Percentiles rank a stretch among this genome's conserved stretches.
These are phyloP conservation scores for Plantago lanceolata DNA, from an alignment of 305 asterid genomes.

Conservation along the genomic window DNA sequence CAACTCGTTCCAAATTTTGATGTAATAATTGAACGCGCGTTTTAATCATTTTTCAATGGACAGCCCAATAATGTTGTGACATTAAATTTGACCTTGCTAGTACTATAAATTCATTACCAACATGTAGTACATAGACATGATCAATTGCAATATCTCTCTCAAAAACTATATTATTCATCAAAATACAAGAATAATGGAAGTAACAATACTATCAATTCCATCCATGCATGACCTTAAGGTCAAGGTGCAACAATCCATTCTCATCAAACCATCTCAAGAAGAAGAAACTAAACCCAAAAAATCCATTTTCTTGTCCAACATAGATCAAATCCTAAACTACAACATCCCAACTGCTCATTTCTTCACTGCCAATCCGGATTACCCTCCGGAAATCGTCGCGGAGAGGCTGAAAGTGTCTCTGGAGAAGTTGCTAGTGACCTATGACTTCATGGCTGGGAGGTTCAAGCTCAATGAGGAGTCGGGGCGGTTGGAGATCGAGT, in stretches of 20 bases:
- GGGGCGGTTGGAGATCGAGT: conserved; percentile 43
- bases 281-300: conserved; percentile 29
- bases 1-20: too few relatives aligned
- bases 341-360: conserved; percentile 41
- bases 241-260: conserved; percentile 33
- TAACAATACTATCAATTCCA: conserved; percentile 24
- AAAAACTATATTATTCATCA: too few relatives aligned
- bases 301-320: conserved; percentile 40
- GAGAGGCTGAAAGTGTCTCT: conserved; percentile 31
- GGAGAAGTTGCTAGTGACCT: conserved; percentile 34
- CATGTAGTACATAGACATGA: too few relatives aligned
- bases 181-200: neutral
- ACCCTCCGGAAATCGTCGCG: conserved; percentile 35
- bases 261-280: conserved; percentile 35
- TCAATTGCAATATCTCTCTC: too few relatives aligned
- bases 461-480: conserved; percentile 30
- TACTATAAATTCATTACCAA: too few relatives aligned
- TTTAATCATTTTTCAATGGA: too few relatives aligned
- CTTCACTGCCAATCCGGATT: conserved; percentile 32
- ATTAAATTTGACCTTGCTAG: too few relatives aligned
- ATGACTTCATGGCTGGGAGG: conserved; percentile 51
- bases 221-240: conserved; percentile 44
- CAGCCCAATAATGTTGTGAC: too few relatives aligned
- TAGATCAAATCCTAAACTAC: conserved; percentile 45
- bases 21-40: too few relatives aligned